Percentiles rank a stretch among this genome's conserved stretches.
phyloP scores from a whole-genome alignment of 108 stramenopile species.

The Skeletonema tropicum region DNA sequence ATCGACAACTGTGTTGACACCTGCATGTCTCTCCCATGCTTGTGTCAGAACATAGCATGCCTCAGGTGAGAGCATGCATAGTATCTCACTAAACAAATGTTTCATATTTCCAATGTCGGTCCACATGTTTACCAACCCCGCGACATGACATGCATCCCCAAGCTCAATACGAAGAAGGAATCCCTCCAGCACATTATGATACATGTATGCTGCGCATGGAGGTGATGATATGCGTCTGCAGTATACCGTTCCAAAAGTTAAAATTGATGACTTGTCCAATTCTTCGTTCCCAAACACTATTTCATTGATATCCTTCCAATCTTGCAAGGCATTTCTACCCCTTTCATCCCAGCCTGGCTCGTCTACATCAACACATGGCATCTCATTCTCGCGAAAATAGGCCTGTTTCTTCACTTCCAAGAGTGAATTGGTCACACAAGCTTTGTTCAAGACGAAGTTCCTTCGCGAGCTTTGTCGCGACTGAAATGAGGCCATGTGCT shows the following conservation, averaged over 20 bases:
- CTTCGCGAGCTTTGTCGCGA: constrained; percentile 21
- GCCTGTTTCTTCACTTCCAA: constrained; percentile 13
- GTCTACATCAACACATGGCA: too few relatives aligned
- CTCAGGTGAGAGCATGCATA: constrained; percentile 15
- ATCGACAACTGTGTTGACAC: background rate
- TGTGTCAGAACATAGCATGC: constrained; percentile 30
- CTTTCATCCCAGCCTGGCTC: too few relatives aligned
- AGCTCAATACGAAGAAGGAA: constrained; percentile 27
- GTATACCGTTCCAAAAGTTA: background rate
- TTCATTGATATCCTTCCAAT: background rate
- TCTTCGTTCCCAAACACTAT: background rate
- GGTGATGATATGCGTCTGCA: background rate
- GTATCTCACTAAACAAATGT: constrained; percentile 15
- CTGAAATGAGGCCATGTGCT: constrained; percentile 40
- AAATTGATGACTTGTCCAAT: background rate
- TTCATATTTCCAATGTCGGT: background rate
- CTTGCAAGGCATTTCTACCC: background rate
- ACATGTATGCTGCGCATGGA: background rate
- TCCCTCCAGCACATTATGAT: background rate
- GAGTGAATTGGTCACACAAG: constrained; percentile 1
- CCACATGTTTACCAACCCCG: constrained; percentile 28
- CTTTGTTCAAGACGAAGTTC: constrained; percentile 25
- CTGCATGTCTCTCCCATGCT: constrained; percentile 40
- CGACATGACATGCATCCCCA: constrained; percentile 6
- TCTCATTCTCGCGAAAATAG: background rate